phyloP scores from a whole-genome alignment of 1,284 basidiomycete species.

The Cryptococcus maquisensis region DNA sequence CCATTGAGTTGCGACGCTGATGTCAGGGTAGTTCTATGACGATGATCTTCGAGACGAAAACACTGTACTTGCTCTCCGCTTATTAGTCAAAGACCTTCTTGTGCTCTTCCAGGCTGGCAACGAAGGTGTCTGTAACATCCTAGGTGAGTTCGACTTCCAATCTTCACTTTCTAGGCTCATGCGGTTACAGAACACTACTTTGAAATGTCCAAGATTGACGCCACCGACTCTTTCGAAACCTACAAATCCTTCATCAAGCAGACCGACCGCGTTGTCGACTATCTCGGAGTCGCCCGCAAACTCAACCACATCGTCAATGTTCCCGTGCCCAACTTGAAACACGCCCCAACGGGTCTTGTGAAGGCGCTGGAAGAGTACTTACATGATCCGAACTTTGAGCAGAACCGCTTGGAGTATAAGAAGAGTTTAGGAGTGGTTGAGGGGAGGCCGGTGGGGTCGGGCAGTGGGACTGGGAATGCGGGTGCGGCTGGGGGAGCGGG shows the following conservation, averaged over 20 bases:
- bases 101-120: slow-evolving; percentile 96
- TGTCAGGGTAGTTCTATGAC: slow-evolving; percentile 69
- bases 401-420: slow-evolving; percentile 88
- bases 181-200: slow-evolving; percentile 83
- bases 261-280: slow-evolving; percentile 91
- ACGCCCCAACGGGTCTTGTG: slow-evolving; percentile 90
- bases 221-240: slow-evolving; percentile 74
- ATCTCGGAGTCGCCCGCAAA: slow-evolving; percentile 85
- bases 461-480: slow-evolving; percentile 9
- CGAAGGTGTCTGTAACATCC: slow-evolving; percentile 94
- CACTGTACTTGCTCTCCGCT: slow-evolving; percentile 78
- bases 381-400: slow-evolving; percentile 91
- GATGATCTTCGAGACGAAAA: slow-evolving; percentile 91
- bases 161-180: neutral
- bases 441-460: slow-evolving; percentile 34
- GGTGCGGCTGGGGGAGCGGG: too few species aligned
- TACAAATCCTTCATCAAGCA: slow-evolving; percentile 95
- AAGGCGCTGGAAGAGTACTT: slow-evolving; percentile 93
- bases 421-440: slow-evolving; percentile 75
- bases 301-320: slow-evolving; percentile 89
- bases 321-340: slow-evolving; percentile 88
- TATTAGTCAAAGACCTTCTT: slow-evolving; percentile 96
- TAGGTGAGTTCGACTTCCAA: slow-evolving; percentile 56
- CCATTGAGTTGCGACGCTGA: neutral
- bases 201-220: slow-evolving; percentile 94